Conservation (phyloP, 768 basidiomycete species). For the Tephrocybe sp. region DNA sequence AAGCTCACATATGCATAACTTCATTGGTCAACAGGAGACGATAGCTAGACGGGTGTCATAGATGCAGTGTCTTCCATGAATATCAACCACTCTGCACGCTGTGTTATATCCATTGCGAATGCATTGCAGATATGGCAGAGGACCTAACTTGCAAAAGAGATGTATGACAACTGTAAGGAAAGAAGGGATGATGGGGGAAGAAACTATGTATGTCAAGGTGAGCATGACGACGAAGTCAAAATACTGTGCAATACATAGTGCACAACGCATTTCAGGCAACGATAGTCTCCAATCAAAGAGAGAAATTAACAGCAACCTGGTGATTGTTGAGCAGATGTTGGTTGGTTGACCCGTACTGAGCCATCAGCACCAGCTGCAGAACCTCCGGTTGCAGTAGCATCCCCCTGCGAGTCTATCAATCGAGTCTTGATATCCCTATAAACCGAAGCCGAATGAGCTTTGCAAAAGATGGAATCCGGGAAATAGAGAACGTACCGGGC, state of each 20-base stretch:
- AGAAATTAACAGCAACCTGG: conserved; percentile 53
- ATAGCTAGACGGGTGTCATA: no score
- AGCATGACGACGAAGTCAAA: not conserved
- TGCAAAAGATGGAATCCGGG: not conserved
- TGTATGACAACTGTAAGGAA: conserved; percentile 12
- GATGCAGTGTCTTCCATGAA: no score
- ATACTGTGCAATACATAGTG: conserved; percentile 1
- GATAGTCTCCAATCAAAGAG: not conserved
- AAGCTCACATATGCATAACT: no score
- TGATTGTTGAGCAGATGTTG: conserved; percentile 45
- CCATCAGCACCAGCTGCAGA: conserved; percentile 45
- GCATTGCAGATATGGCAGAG: conserved; percentile 22
- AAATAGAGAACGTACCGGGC: conserved; percentile 66
- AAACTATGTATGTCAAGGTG: conserved; percentile 10
- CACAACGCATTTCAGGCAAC: conserved; percentile 1
- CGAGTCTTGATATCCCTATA: conserved; percentile 96
- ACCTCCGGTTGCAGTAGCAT: conserved; percentile 42
- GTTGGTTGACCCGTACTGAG: conserved; percentile 60
- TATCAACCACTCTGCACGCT: not conserved
- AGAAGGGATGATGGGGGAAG: conserved; percentile 2
- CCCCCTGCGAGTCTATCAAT: conserved; percentile 90
- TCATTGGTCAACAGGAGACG: no score
- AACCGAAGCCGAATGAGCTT: not conserved
- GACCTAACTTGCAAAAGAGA: conserved; percentile 21
- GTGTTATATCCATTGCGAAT: conserved; percentile 18